Base-by-base conservation (phyloP, 2,329 filamentous ascomycete species). In the Coniochaeta pulveracea region DNA sequence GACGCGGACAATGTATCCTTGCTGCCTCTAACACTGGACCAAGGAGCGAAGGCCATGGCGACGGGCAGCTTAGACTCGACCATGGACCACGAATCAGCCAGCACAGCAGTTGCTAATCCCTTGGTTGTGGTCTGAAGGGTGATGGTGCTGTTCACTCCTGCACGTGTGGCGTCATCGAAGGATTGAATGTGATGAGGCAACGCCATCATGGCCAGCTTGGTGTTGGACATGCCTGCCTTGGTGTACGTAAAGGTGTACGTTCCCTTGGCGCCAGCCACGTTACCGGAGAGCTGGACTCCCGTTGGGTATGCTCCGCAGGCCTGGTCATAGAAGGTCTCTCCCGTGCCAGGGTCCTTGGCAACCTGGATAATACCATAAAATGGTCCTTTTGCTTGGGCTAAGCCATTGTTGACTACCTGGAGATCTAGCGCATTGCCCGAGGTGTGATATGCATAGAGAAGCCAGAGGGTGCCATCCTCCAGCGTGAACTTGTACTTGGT, bases 331-430 rank as follows among this genome's bases (percentile, higher is more conserved):
- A 84, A 49, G 0, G 59, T 58, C 53, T 93, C 83, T 0, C 71
- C 74, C 15, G 62, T 63, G 12, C 60, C 58, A 3, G 81, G 76
- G 34, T 85, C 74, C 54, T 94, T 95, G 12, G 82, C 77, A 12
- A 95, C 65, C 49, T 98, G 91, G 8, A 96, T 71, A 1, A 72
- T 69, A 9, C 91, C 91, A 34, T 71, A 72, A 55, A 91, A 96
- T 1, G 71, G 69, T 3, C 63, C 60, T 17, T 68, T 68, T 1
- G 84, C 78, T 37, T 74, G 66, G 2, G 88, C 67, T 11, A 74
- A 61, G 10, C 70, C 71, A 39, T 76, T 77, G 42, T 79, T 80
- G 34, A 73, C 57, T 18, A 91, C 63, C 10, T 72, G 66, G 39
- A 94, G 71, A n/a, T 74, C 67, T 6, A 85, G 69, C 3, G 74